Percentiles rank a stretch among this genome's conserved stretches.
These are phyloP conservation scores for Hymenoscyphus scutula DNA, from an alignment of 2,329 filamentous ascomycete genomes.

Conservation along the genomic window DNA sequence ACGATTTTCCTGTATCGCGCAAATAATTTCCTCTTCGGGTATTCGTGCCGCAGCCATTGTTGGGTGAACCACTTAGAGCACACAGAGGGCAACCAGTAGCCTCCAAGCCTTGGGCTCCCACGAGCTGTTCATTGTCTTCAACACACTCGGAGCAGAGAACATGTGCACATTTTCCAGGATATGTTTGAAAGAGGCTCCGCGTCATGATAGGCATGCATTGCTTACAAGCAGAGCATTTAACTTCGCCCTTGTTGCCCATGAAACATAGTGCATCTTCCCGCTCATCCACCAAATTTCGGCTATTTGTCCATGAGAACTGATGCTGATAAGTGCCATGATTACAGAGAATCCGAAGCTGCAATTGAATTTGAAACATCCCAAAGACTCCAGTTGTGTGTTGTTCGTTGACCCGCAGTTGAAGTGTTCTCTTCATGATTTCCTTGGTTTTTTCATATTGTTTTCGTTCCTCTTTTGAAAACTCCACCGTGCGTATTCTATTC, in stretches of 20 bases:
- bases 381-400: constrained; percentile 14
- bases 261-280: not conserved
- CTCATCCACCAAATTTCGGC: not conserved
- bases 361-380: constrained; percentile 19
- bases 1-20: not conserved
- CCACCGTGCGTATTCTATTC: constrained; percentile 30
- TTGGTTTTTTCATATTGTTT: constrained; percentile 10
- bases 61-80: not conserved
- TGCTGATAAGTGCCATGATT: constrained; percentile 20
- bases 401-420: constrained; percentile 10
- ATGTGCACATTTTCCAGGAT: not conserved
- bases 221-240: not conserved
- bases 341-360: constrained; percentile 20
- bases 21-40: not conserved
- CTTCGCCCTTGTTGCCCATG: not conserved
- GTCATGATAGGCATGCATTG: not conserved
- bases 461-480: constrained; percentile 36
- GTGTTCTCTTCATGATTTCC: constrained; percentile 13
- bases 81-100: not conserved
- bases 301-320: not conserved
- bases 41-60: not conserved
- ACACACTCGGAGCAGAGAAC: not conserved
- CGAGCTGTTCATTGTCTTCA: not conserved
- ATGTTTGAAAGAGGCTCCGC: not conserved
- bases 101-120: not conserved